These are phyloP conservation scores for Bombardia bombarda DNA, from an alignment of 495 filamentous ascomycete genomes.

Conservation along the genomic window DNA sequence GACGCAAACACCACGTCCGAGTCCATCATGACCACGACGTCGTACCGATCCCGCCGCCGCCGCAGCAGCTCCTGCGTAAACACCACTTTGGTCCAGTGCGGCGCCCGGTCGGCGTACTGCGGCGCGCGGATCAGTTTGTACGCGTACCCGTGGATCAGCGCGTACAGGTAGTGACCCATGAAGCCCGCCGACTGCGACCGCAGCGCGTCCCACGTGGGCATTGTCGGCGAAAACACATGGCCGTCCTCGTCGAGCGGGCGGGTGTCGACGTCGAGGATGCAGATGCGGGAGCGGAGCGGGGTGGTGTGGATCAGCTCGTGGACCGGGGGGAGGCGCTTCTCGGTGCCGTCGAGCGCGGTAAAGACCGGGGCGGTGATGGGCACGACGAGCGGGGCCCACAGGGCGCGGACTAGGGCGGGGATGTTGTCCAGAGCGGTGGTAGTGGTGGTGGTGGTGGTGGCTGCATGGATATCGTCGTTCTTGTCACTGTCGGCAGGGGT, in stretches of 20 bases:
- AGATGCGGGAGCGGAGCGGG: conserved; percentile 25
- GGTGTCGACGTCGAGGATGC: conserved; percentile 35
- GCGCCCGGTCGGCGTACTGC: conserved; percentile 23
- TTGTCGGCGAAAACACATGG: conserved; percentile 18
- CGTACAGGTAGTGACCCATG: conserved; percentile 35
- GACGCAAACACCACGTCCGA: conserved; percentile 40
- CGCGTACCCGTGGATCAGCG: conserved; percentile 45
- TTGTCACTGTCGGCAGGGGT: too few relatives aligned
- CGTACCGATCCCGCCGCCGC: too few relatives aligned
- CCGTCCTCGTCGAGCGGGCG: conserved; percentile 21
- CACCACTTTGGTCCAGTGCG: conserved; percentile 44
- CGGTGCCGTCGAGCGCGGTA: conserved; percentile 15
- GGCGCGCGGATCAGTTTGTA: conserved; percentile 41
- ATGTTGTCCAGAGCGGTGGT: conserved; percentile 7
- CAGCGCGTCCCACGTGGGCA: conserved; percentile 15
- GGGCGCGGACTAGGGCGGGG: conserved; percentile 13
- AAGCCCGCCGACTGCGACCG: conserved; percentile 23
- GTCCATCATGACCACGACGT: conserved; percentile 44
- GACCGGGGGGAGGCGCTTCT: conserved; percentile 14
- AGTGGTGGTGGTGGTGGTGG: background rate
- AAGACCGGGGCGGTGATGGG: conserved; percentile 18
- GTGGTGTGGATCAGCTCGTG: conserved; percentile 14
- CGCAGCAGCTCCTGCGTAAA: conserved; percentile 36
- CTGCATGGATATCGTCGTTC: too few relatives aligned
- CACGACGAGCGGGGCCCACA: conserved; percentile 19